A percentile compares a stretch with the other conserved stretches of the same genome.
These are phyloP conservation scores for Amphicarpaea edgeworthii DNA, from an alignment of 306 rosid genomes.

Conservation along the genomic window DNA sequence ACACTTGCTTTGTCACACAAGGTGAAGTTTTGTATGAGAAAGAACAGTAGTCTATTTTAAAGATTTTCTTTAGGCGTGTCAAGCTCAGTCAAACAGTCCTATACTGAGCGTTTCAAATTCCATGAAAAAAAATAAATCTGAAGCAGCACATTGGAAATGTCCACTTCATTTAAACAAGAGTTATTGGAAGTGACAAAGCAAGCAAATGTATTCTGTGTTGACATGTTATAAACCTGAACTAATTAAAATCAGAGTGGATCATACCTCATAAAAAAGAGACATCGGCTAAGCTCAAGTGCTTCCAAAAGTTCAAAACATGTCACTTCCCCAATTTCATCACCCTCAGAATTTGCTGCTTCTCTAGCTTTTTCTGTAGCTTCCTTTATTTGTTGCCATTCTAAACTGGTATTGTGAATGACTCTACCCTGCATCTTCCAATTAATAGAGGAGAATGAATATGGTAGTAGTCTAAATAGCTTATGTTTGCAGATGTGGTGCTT, in stretches of 20 bases:
- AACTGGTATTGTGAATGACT: slow-evolving; percentile 82
- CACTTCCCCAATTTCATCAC: slow-evolving; percentile 84
- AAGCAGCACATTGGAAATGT: slow-evolving; percentile 8
- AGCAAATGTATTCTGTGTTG: slow-evolving; percentile 33
- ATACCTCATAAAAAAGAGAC: slow-evolving; percentile 88
- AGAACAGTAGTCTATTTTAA: slow-evolving; percentile 16
- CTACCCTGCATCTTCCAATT: slow-evolving; percentile 71
- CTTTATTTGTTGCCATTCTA: slow-evolving; percentile 92
- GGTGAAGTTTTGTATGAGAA: slow-evolving; percentile 23
- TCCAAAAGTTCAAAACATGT: slow-evolving; percentile 93
- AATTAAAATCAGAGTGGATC: slow-evolving; percentile 30
- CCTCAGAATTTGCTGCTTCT: slow-evolving; percentile 69
- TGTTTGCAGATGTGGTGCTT: slow-evolving; percentile 24
- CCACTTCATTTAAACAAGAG: slow-evolving; percentile 17
- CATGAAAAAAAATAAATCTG: background rate
- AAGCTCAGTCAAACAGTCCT: slow-evolving; percentile 8
- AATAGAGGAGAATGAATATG: slow-evolving; percentile 27
- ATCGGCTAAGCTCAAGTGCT: slow-evolving; percentile 96
- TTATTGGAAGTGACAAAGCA: slow-evolving; percentile 26
- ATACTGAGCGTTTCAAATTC: slow-evolving; percentile 1
- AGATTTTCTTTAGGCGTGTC: slow-evolving; percentile 26
- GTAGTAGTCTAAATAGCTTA: slow-evolving; percentile 34
- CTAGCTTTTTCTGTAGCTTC: slow-evolving; percentile 93
- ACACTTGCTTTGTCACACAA: slow-evolving; percentile 6
- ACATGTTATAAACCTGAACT: slow-evolving; percentile 17